phyloP scores from a whole-genome alignment of 257 asterid species.

The Rubia yunnanensis region DNA sequence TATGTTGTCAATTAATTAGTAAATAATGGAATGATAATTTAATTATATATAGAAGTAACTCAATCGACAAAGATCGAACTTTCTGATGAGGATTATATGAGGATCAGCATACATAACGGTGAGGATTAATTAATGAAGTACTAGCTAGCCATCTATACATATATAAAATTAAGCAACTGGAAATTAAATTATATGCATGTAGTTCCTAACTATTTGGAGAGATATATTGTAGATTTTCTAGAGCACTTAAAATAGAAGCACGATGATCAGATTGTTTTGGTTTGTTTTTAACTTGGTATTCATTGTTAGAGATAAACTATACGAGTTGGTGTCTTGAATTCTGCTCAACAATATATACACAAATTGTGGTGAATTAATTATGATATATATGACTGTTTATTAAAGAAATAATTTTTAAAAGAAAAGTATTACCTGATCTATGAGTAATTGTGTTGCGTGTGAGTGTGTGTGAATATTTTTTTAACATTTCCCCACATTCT shows the following conservation, averaged over 20 bases:
- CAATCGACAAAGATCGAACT: neutral
- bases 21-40: neutral
- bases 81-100: neutral
- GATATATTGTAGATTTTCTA: neutral
- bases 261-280: neutral
- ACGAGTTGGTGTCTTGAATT: conserved; percentile 3
- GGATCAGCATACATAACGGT: neutral
- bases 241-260: neutral
- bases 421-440: neutral
- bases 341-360: neutral
- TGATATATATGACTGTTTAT: neutral
- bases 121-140: neutral
- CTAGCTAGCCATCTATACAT: neutral
- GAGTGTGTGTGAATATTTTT: neutral
- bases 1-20: neutral
- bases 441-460: neutral
- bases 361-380: neutral
- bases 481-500: conserved; percentile 3
- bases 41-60: neutral
- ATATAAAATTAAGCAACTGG: neutral
- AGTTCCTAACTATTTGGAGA: conserved; percentile 10
- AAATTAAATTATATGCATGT: neutral
- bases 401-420: too few relatives aligned
- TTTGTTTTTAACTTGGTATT: neutral
- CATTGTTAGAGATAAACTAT: neutral